Base-by-base conservation (phyloP, 108 stramenopile genomes). In the Chaetoceros tenuissimus region DNA sequence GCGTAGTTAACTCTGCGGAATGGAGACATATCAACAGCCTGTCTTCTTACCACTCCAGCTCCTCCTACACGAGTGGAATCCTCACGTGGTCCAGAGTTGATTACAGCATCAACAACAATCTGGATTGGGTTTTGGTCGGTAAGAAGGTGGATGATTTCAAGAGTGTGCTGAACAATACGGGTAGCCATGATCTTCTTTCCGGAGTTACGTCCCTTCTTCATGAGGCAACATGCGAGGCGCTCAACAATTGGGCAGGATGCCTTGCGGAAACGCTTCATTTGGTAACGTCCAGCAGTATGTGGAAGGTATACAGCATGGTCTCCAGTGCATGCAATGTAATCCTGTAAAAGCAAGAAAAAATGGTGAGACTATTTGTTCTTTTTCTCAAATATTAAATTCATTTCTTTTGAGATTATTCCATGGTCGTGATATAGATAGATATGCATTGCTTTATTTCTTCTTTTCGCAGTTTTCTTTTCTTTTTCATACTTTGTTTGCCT, bases 81-180 rank as follows among this genome's bases (percentile, higher is more conserved):
- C 77, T 99, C 98, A 56, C 99, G 97, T 24, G 99, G 99, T 66
- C 97, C 99, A 45, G 94, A 83, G 94, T 99, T 98, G 89, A 97
- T 96, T 69, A 99, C 96, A 69, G 97, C 97, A 76, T 96, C 93
- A 23, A 98, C 98, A 49, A 98, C 89, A 51, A 98, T 95, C 81
- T 99, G 99, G 51, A 99, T 78, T 67, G 98, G 99, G 85, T 98
- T 99, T 84, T 99, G 95, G 74, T 99, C 99, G 34, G 97, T 98
- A 61, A 97, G 75, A 62, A 99, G 79, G 77, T 98, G 95, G 73
- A 99, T 98, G 73, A 99, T 97, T 85, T 99, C 99, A 46, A 99
- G 78, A 40, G 98, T 97, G 84, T 98, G 96, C 83, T 97, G 91
- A 23, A 99, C 89, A 74, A 99, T 98, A 69, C 99, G 92, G 46